A percentile compares a stretch with the other conserved stretches of the same genome.
phyloP scores from a whole-genome alignment of 2,329 filamentous ascomycete genomes.

The Neopestalotiopsis rosae region DNA sequence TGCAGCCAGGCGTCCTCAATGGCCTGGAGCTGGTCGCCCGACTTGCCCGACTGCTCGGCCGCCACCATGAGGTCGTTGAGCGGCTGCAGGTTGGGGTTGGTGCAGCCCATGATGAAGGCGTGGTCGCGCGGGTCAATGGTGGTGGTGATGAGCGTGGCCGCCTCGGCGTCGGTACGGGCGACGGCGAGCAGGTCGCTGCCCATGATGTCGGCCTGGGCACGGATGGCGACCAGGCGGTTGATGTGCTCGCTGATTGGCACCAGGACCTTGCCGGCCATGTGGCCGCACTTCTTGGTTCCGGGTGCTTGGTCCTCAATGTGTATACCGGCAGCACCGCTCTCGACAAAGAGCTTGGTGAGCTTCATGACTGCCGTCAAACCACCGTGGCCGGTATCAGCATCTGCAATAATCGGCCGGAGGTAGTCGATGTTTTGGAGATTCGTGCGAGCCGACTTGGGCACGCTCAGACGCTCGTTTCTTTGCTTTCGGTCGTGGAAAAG shows the following conservation, averaged over 20 bases:
- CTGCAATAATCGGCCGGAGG: conserved; percentile 92
- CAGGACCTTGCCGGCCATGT: conserved; percentile 98
- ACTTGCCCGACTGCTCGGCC: conserved; percentile 83
- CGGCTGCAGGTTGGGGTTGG: conserved; percentile 83
- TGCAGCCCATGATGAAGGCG: conserved; percentile 87
- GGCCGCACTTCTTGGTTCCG: conserved; percentile 98
- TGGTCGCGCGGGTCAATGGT: conserved; percentile 97
- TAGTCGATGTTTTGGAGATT: conserved; percentile 87
- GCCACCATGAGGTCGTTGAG: conserved; percentile 90
- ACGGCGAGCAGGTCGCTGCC: conserved; percentile 88
- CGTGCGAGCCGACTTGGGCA: conserved; percentile 72
- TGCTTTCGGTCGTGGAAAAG: conserved; percentile 99
- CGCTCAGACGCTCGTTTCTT: conserved; percentile 87
- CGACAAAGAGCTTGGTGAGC: conserved; percentile 95
- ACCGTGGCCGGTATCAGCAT: conserved; percentile 96
- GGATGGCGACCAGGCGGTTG: conserved; percentile 94
- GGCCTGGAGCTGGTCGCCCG: conserved; percentile 79
- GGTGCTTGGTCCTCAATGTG: conserved; percentile 99
- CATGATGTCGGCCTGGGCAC: conserved; percentile 98
- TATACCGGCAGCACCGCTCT: conserved; percentile 95
- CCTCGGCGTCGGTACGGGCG: conserved; percentile 95
- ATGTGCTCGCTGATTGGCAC: conserved; percentile 98
- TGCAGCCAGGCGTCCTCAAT: conserved; percentile 90
- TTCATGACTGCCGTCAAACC: conserved; percentile 99
- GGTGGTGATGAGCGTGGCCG: conserved; percentile 93